phyloP scores from a whole-genome alignment of 306 rosid species.

The Vachellia collinsii region DNA sequence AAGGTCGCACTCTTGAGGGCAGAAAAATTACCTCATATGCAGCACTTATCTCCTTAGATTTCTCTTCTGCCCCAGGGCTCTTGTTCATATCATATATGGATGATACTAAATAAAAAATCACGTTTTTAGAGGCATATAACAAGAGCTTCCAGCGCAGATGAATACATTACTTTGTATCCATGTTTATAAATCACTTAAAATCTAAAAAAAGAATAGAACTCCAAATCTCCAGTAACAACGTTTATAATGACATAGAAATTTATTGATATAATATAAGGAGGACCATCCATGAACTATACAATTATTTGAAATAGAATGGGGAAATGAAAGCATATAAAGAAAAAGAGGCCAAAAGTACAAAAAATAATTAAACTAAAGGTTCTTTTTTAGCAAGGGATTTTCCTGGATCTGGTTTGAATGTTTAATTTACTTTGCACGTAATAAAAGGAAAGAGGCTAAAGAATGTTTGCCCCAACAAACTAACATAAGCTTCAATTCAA shows the following conservation, averaged over 20 bases:
- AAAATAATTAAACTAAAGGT: background rate
- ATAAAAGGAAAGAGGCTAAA: background rate
- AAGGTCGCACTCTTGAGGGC: slow-evolving; percentile 5
- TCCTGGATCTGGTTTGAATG: background rate
- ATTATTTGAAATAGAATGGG: background rate
- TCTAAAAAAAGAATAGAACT: background rate
- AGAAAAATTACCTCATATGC: slow-evolving; percentile 85
- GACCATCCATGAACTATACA: background rate
- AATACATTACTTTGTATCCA: background rate
- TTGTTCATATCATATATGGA: slow-evolving; percentile 89
- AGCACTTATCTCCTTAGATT: slow-evolving; percentile 92
- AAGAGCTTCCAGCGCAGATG: slow-evolving; percentile 11
- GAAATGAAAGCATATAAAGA: background rate
- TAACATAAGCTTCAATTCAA: background rate
- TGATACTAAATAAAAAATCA: slow-evolving; percentile 65
- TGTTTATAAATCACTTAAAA: slow-evolving; percentile 7
- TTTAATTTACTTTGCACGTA: background rate
- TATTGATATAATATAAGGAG: slow-evolving; percentile 14
- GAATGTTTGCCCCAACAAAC: background rate
- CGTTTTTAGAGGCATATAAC: slow-evolving; percentile 24
- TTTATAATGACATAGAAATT: slow-evolving; percentile 10
- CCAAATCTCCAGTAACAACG: slow-evolving; percentile 7
- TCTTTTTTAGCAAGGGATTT: background rate
- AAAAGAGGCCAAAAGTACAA: background rate
- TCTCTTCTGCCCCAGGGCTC: slow-evolving; percentile 85